Percentiles rank a stretch among this genome's conserved stretches.
phyloP scores from a whole-genome alignment of 805 yeast genomes.

The Kodamaea jinghongensis region DNA sequence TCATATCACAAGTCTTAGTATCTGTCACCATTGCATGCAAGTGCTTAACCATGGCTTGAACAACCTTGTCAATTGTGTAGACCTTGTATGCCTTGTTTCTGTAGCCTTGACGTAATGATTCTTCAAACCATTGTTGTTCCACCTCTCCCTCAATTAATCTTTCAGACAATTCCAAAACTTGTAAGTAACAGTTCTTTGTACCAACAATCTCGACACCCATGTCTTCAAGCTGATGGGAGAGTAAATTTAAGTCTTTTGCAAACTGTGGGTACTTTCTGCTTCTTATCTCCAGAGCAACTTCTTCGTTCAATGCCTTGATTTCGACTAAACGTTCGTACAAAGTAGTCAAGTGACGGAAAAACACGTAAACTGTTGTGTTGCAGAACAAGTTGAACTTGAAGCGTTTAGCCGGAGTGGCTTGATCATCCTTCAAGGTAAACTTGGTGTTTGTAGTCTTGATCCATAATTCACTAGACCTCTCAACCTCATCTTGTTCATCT shows the following conservation, averaged over 20 bases:
- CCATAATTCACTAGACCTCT: constrained; percentile 43
- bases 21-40: constrained; percentile 83
- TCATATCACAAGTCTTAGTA: constrained; percentile 72
- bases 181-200: constrained; percentile 63
- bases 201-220: constrained; percentile 74
- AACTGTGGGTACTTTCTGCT: constrained; percentile 64
- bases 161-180: constrained; percentile 71
- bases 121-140: constrained; percentile 95
- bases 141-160: constrained; percentile 82
- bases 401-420: constrained; percentile 36
- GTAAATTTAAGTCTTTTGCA: constrained; percentile 81
- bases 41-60: constrained; percentile 71
- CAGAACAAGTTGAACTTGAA: constrained; percentile 74
- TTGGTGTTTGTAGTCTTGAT: constrained; percentile 33
- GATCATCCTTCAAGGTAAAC: constrained; percentile 27
- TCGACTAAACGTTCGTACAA: constrained; percentile 78
- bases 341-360: constrained; percentile 81
- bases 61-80: constrained; percentile 89
- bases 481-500: constrained; percentile 30
- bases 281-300: constrained; percentile 70
- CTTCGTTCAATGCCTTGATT: constrained; percentile 66
- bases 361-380: constrained; percentile 84
- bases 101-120: constrained; percentile 90
- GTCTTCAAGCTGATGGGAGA: constrained; percentile 77
- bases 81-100: constrained; percentile 89